Evolutionary conservation across 2,329 filamentous ascomycete species (phyloP), one percentile per base, ranked within the genome.

Genomic region (Colletotrichum sp.): DNA sequence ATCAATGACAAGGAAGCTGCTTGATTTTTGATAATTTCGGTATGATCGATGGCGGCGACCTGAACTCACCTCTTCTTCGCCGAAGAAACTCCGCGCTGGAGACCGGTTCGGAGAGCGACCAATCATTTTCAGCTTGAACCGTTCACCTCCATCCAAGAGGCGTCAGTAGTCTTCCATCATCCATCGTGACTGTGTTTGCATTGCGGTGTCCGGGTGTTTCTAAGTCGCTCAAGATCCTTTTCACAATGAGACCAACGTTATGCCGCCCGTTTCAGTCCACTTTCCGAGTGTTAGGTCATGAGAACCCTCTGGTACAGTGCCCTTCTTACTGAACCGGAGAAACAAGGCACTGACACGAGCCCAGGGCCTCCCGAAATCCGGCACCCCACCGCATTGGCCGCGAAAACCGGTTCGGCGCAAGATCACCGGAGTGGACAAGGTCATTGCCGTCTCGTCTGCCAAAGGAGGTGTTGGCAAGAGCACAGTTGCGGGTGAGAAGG

Each of bases 391-490:
- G 4, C 84, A 77, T n/a, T 88, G 86, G 85, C 92, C 95, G 69
- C 95, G 95, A 28, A 90, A 98, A 13, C 96, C 97, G 0, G 91
- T 95, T 80, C 93, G 94, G 81, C 92, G 95, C 78, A 93, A 92
- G 79, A 98, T 99, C 79, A 90, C 91, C 30, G 93, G 96, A 83
- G 96, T 99, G 28, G 91, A 92, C 78, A 98, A 98, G 83, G 93
- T 98, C n/a, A 92, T 99, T 75, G 96, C 96, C n/a, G 95, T 99
- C 16, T 98, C 96, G 6, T 99, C 96, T 2, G 97, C 97, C 16
- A 99, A 99, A 83, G 97, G 97, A 4, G 97, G 97, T n/a, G 97
- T 99, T 1, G 97, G 97, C 2, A 99, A 99, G 83, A 98, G 95
- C 79, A 99, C 97, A 9, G 93, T 99, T 60, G 93, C 96, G 75